Percentiles rank a stretch among this genome's conserved stretches.
Conservation (phyloP, 768 basidiomycete species). For the Phylloporus arenicola region DNA sequence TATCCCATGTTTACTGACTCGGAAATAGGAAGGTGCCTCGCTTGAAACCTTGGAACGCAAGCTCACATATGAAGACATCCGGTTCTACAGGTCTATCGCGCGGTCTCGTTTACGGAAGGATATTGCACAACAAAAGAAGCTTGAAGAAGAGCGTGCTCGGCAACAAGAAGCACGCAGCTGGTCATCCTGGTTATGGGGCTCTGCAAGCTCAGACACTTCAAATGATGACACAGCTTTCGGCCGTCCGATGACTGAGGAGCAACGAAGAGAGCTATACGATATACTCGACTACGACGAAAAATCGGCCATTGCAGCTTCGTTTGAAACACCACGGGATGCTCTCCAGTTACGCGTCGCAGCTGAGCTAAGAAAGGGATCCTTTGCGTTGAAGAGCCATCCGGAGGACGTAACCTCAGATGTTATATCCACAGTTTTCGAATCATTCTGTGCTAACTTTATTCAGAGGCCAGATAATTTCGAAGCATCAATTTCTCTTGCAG, state of each 20-base stretch:
- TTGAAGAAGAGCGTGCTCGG: slow-evolving; percentile 63
- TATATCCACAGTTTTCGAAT: slow-evolving; percentile 81
- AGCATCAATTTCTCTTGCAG: slow-evolving; percentile 76
- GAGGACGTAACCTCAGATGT: slow-evolving; percentile 62
- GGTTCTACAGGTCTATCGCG: slow-evolving; percentile 95
- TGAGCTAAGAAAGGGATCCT: slow-evolving; percentile 82
- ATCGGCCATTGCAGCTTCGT: slow-evolving; percentile 58
- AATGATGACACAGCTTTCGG: slow-evolving; percentile 54
- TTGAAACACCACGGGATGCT: slow-evolving; percentile 73
- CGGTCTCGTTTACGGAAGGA: slow-evolving; percentile 86
- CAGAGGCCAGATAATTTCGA: slow-evolving; percentile 88
- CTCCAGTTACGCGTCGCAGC: slow-evolving; percentile 71
- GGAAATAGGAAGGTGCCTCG: slow-evolving; percentile 42
- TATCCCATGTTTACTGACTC: not conserved
- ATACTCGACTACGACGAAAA: slow-evolving; percentile 91
- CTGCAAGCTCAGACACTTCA: slow-evolving; percentile 35
- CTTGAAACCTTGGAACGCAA: slow-evolving; percentile 73
- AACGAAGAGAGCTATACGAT: slow-evolving; percentile 84
- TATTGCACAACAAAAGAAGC: slow-evolving; percentile 56
- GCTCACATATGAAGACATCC: slow-evolving; percentile 88
- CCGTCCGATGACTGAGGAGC: slow-evolving; percentile 79
- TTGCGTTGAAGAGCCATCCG: slow-evolving; percentile 74
- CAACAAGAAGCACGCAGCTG: slow-evolving; percentile 52
- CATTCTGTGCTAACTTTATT: slow-evolving; percentile 75
- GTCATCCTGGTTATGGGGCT: slow-evolving; percentile 82